Evolutionary conservation across 1,139 yeast species (phyloP).

Genomic region (Suhomyces panamericanus): DNA sequence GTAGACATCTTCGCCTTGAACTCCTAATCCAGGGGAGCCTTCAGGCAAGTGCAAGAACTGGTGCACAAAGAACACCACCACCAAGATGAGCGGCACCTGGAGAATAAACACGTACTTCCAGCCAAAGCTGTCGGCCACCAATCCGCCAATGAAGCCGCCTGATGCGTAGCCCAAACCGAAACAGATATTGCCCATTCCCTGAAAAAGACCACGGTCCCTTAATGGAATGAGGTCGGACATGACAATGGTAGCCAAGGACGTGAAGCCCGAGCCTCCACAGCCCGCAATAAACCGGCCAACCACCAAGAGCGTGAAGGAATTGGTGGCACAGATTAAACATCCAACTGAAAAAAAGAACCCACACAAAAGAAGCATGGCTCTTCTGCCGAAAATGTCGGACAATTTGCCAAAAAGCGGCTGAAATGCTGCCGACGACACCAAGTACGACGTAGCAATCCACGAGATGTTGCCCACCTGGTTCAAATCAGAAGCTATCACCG

Average conservation of each 20-base stretch:
- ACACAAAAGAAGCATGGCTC: slow-evolving; percentile 38
- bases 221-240: slow-evolving; percentile 54
- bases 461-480: slow-evolving; percentile 41
- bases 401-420: slow-evolving; percentile 82
- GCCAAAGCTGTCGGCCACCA: slow-evolving; percentile 68
- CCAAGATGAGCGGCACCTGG: slow-evolving; percentile 62
- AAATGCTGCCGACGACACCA: slow-evolving; percentile 46
- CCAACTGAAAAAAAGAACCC: slow-evolving; percentile 40
- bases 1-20: slow-evolving; percentile 39
- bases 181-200: slow-evolving; percentile 59
- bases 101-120: slow-evolving; percentile 68
- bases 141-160: slow-evolving; percentile 70
- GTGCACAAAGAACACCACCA: slow-evolving; percentile 46
- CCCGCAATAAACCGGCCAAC: slow-evolving; percentile 58
- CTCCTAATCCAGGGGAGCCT: slow-evolving; percentile 49
- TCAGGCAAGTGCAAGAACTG: slow-evolving; percentile 44
- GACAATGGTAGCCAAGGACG: slow-evolving; percentile 51
- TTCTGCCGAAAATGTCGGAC: slow-evolving; percentile 84
- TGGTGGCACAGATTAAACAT: slow-evolving; percentile 42
- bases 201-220: slow-evolving; percentile 54
- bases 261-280: slow-evolving; percentile 58
- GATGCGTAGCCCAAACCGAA: slow-evolving; percentile 70
- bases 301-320: slow-evolving; percentile 49
- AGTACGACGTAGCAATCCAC: slow-evolving; percentile 48
- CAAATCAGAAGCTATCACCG: slow-evolving; percentile 47